Percentiles rank a stretch among this genome's conserved stretches.
Conservation (phyloP, 805 yeast species). For the Yamadazyma insecticola region DNA sequence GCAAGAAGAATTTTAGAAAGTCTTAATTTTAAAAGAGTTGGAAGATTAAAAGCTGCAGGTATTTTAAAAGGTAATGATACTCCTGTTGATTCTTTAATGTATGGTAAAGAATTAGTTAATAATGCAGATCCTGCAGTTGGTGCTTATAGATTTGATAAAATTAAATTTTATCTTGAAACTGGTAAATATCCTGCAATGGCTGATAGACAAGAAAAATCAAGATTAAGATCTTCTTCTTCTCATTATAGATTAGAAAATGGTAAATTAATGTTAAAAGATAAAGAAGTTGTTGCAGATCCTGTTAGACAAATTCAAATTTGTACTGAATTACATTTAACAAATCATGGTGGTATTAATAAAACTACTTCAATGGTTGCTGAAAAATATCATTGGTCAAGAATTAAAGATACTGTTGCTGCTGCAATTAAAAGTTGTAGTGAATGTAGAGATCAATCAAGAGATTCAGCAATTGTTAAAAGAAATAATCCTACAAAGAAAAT, state of each 20-base stretch:
- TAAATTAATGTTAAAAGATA: slow-evolving; percentile 67
- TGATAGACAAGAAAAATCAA: slow-evolving; percentile 80
- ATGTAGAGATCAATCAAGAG: slow-evolving; percentile 51
- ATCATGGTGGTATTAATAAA: slow-evolving; percentile 86
- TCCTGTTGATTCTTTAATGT: slow-evolving; percentile 83
- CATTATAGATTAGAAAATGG: slow-evolving; percentile 72
- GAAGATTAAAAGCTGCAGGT: slow-evolving; percentile 84
- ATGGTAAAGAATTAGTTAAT: slow-evolving; percentile 73
- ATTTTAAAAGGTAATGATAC: slow-evolving; percentile 77
- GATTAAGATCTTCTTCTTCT: slow-evolving; percentile 74
- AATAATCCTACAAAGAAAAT: slow-evolving; percentile 2
- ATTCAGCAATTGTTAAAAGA: slow-evolving; percentile 13
- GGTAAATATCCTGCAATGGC: slow-evolving; percentile 84
- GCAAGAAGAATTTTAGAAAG: slow-evolving; percentile 77
- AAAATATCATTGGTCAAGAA: slow-evolving; percentile 85
- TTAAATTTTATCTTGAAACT: slow-evolving; percentile 71
- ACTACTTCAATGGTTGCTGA: slow-evolving; percentile 76
- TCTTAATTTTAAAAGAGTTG: slow-evolving; percentile 70
- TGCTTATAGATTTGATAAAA: slow-evolving; percentile 67
- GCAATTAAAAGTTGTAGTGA: slow-evolving; percentile 73
- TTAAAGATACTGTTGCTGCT: slow-evolving; percentile 79
- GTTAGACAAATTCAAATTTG: slow-evolving; percentile 72
- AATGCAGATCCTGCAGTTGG: slow-evolving; percentile 45
- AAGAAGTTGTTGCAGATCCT: slow-evolving; percentile 79
- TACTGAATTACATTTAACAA: slow-evolving; percentile 58